Percentiles rank a stretch among this genome's conserved stretches.
Evolutionary conservation across 2,329 filamentous ascomycete species (phyloP).

Genomic region (Calonectria multiphialidica): DNA sequence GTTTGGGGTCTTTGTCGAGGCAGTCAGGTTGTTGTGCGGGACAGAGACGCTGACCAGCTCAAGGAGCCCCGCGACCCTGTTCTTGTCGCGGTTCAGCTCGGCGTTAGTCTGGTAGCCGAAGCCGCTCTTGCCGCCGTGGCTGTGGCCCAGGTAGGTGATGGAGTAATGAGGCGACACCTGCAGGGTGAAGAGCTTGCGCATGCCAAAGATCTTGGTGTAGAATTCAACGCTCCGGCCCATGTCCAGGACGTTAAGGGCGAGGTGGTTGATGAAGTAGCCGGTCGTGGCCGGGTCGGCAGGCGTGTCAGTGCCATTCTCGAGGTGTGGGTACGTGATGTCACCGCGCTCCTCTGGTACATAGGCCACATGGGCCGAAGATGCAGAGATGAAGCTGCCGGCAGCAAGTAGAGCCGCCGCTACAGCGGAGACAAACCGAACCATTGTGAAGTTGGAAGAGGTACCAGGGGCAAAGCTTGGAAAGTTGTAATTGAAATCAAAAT

Average conservation of each 20-base stretch:
- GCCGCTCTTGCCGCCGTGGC: constrained; percentile 52
- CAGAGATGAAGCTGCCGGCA: background rate
- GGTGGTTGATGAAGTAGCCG: constrained; percentile 52
- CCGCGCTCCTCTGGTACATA: background rate
- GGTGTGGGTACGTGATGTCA: constrained; percentile 6
- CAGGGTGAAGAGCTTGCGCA: constrained; percentile 51
- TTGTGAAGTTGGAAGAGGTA: background rate
- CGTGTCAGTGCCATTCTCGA: constrained; percentile 33
- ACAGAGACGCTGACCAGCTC: constrained; percentile 46
- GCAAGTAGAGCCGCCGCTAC: background rate
- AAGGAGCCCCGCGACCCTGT: constrained; percentile 47
- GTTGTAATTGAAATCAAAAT: background rate
- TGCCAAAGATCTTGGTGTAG: constrained; percentile 49
- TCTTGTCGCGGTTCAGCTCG: constrained; percentile 50
- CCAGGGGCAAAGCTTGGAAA: background rate
- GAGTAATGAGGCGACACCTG: constrained; percentile 43
- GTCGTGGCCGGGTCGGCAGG: constrained; percentile 45
- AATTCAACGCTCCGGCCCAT: constrained; percentile 47
- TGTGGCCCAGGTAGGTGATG: constrained; percentile 51
- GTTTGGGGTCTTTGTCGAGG: constrained; percentile 40
- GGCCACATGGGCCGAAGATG: background rate
- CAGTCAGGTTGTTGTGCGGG: constrained; percentile 31
- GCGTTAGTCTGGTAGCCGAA: constrained; percentile 50
- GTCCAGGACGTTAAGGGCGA: constrained; percentile 48
- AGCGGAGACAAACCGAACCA: background rate